Conservation (phyloP, 108 stramenopile genomes). For the Ochromonas danica region DNA sequence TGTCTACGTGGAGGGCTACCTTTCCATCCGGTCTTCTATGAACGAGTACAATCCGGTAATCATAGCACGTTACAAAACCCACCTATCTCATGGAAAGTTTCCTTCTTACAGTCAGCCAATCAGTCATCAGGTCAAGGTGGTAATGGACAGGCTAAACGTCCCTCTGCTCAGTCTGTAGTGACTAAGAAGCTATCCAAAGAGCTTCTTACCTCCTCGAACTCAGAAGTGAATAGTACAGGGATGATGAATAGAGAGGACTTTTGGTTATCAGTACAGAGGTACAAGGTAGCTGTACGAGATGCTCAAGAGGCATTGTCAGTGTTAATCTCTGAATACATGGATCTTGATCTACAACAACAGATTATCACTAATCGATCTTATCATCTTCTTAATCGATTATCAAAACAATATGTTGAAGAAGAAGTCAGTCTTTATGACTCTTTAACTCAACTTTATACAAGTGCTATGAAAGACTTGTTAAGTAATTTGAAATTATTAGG, state of each 20-base stretch:
- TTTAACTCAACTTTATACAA: neutral
- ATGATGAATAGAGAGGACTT: conserved; percentile 2
- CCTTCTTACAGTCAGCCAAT: no score
- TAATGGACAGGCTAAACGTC: no score
- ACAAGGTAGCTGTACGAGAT: neutral
- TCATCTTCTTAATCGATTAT: neutral
- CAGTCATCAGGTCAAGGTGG: no score
- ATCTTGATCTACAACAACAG: conserved; percentile 8
- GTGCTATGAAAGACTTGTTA: neutral
- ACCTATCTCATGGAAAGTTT: no score
- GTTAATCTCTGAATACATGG: conserved; percentile 19
- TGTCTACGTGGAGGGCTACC: no score
- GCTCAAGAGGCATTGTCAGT: conserved; percentile 6
- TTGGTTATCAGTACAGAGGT: neutral
- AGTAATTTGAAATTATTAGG: neutral
- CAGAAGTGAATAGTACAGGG: no score
- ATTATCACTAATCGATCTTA: neutral
- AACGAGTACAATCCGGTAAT: no score
- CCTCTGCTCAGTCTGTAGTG: no score
- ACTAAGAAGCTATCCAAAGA: no score
- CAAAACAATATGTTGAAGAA: neutral
- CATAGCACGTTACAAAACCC: no score
- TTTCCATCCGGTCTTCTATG: no score
- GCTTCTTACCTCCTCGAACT: no score
- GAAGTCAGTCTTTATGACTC: neutral